Base-by-base conservation (phyloP, 768 basidiomycete species). In the Thelephora ganbajun region DNA sequence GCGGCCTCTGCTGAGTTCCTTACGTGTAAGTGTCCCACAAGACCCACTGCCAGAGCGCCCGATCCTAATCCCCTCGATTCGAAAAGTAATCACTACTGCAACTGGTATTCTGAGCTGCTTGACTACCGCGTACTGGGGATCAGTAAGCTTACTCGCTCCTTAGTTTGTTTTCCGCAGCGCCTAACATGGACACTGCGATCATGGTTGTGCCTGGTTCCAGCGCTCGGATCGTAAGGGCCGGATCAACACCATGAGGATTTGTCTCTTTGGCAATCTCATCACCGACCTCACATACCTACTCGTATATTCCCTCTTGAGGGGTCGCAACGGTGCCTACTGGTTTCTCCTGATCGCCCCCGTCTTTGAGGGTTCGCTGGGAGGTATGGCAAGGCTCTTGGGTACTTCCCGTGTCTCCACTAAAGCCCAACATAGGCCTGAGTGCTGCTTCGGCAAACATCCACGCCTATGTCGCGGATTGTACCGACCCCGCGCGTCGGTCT, bases 111-210 rank as follows among this genome's bases (percentile, higher is more conserved):
- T 94, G 33, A 72, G 77, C 30, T 84, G 85, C 51, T 57, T 92
- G 33, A 90, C 88, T 2, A 80, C 82, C 11, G 86, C 76, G 2
- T 92, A 80, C 76, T 94, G 91, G 91, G 83, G 84, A 48, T 72
- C 80, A 46, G 83, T 84, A 62, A 61, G 80, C 68, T 35, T 46
- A 44, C 5, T 30, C 26, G 9, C 26, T 9, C 5, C 34, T 39
- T n/a, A 33, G 13, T 14, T 14, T 16, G 19, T 45, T 20, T 23
- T 2, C 33, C 35, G n/a, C 18, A 11, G n/a, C 39, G 35, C 26
- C 22, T 33, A 6, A 33, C 33, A 13, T 37, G 11, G 20, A 18
- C 18, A 13, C 42, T 23, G 43, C 12, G 6, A 19, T 23, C 16
- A 5, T 36, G 5, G 14, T 30, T n/a, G 22, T 14, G 16, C 16